Percentiles rank a stretch among this genome's conserved stretches.
Evolutionary conservation across 495 filamentous ascomycete genomes (phyloP).

Genomic region (Xylaria longipes): DNA sequence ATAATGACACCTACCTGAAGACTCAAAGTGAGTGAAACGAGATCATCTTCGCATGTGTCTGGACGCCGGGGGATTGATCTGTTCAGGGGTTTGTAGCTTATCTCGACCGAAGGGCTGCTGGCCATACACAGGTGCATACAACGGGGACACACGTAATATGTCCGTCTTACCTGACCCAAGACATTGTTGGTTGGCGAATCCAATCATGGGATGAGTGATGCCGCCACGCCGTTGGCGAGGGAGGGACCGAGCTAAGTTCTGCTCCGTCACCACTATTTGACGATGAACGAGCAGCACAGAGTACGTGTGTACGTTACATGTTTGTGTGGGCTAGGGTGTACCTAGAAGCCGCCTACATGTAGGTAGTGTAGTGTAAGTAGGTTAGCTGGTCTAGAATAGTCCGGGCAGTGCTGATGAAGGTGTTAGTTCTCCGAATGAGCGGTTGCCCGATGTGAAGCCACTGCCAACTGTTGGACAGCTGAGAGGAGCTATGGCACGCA

Average conservation of each 20-base stretch:
- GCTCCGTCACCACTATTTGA: constrained; percentile 12
- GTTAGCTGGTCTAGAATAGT: no score
- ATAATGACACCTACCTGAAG: background rate
- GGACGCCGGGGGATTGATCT: background rate
- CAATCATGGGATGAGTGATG: constrained; percentile 5
- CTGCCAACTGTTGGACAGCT: constrained; percentile 3
- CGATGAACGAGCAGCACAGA: constrained; percentile 21
- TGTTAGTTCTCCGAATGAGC: no score
- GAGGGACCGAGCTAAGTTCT: background rate
- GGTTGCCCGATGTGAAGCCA: background rate
- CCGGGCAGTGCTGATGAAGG: no score
- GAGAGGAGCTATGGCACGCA: background rate
- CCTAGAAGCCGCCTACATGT: no score
- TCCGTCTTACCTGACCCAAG: constrained; percentile 17
- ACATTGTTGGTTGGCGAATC: constrained; percentile 20
- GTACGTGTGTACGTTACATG: background rate
- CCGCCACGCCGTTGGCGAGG: constrained; percentile 22
- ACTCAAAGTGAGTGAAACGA: constrained; percentile 9
- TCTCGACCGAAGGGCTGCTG: constrained; percentile 14
- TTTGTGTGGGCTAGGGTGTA: background rate
- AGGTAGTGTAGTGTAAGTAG: no score
- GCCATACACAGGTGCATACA: background rate
- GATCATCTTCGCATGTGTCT: background rate
- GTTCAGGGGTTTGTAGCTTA: constrained; percentile 15
- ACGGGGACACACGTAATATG: background rate